phyloP scores from a whole-genome alignment of 2,329 filamentous ascomycete genomes.

The Neocucurbitaria cava region DNA sequence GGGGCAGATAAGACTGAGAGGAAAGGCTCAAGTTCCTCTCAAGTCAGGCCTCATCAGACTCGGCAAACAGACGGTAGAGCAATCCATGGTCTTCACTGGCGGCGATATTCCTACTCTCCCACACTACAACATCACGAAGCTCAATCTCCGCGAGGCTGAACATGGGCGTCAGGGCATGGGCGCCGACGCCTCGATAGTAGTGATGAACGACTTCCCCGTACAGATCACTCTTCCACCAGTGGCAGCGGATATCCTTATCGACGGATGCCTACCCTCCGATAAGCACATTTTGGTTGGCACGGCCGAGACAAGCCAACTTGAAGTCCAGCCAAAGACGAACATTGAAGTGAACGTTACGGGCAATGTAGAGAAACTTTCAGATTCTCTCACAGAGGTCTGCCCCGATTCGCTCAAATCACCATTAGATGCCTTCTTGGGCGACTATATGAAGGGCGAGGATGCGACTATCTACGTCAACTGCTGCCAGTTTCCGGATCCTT shows the following conservation, averaged over 20 bases:
- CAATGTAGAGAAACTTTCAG: constrained; percentile 74
- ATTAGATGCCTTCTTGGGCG: constrained; percentile 79
- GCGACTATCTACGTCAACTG: constrained; percentile 85
- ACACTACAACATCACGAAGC: constrained; percentile 78
- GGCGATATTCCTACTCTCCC: constrained; percentile 78
- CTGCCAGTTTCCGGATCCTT: constrained; percentile 68
- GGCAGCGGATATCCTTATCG: constrained; percentile 83
- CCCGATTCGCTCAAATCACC: constrained; percentile 81
- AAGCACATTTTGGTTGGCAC: constrained; percentile 80
- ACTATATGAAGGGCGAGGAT: constrained; percentile 80
- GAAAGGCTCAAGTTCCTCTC: constrained; percentile 74
- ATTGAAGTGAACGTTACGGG: constrained; percentile 75
- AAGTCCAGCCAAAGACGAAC: constrained; percentile 71
- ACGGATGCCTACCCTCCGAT: constrained; percentile 76
- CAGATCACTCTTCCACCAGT: constrained; percentile 78
- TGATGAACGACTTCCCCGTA: constrained; percentile 80
- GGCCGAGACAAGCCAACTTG: constrained; percentile 71
- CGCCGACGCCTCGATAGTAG: constrained; percentile 76
- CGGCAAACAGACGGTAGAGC: constrained; percentile 76
- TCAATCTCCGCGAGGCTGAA: constrained; percentile 78
- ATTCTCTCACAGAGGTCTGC: constrained; percentile 74
- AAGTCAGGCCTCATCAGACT: constrained; percentile 81
- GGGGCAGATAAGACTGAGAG: constrained; percentile 72
- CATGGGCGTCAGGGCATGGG: constrained; percentile 70
- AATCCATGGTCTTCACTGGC: constrained; percentile 79